phyloP scores from a whole-genome alignment of 805 yeast genomes.

The Candida morakotiae region DNA sequence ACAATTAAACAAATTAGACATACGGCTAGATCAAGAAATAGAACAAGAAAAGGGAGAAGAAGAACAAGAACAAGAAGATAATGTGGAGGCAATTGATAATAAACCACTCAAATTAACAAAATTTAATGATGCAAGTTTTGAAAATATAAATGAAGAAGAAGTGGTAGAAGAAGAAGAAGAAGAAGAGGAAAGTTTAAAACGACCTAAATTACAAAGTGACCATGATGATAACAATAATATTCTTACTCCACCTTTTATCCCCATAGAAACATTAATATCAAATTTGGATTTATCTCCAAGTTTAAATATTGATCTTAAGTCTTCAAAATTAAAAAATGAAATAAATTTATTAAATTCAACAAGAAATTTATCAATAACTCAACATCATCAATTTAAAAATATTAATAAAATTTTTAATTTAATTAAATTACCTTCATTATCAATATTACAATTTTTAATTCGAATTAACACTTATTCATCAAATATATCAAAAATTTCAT shows the following conservation, averaged over 20 bases:
- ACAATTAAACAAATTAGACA: constrained; percentile 17
- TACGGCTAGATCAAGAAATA: constrained; percentile 2
- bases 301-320: constrained; percentile 2
- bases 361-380: constrained; percentile 13
- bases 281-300: constrained; percentile 9
- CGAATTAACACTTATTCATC: constrained; percentile 38
- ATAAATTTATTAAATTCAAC: constrained; percentile 16
- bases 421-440: constrained; percentile 29
- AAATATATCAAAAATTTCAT: constrained; percentile 34
- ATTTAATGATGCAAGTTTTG: constrained; percentile 7
- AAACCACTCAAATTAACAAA: constrained; percentile 21
- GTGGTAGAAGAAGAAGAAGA: background rate
- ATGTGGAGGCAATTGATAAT: constrained; percentile 15
- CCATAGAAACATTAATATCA: constrained; percentile 10
- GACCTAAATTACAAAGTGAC: constrained; percentile 3
- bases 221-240: background rate
- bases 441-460: constrained; percentile 30
- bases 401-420: constrained; percentile 30
- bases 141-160: constrained; percentile 2
- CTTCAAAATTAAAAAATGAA: constrained; percentile 13
- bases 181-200: no score
- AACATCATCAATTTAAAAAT: constrained; percentile 17
- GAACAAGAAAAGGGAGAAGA: background rate
- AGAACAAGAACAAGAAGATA: background rate
- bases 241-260: constrained; percentile 7